Evolutionary conservation across 2,329 filamentous ascomycete genomes (phyloP).

Genomic region (Venturia oleaginea): DNA sequence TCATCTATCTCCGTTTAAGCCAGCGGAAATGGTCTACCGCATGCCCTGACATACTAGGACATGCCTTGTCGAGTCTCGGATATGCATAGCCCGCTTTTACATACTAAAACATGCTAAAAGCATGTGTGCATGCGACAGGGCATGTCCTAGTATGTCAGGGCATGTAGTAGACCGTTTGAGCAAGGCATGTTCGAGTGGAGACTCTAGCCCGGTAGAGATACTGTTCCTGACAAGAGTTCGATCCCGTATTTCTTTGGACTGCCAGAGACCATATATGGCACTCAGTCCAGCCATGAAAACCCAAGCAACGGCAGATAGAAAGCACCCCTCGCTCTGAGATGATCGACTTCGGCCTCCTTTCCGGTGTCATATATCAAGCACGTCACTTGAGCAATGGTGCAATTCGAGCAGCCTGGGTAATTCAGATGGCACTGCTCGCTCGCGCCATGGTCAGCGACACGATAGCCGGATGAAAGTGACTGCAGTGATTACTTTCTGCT

Average conservation of each 20-base stretch:
- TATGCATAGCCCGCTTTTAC: too few species aligned
- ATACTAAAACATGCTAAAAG: too few species aligned
- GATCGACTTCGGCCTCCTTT: constrained; percentile 21
- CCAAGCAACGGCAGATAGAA: constrained; percentile 24
- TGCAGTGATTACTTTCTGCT: constrained; percentile 12
- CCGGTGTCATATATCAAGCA: constrained; percentile 20
- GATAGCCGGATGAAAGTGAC: constrained; percentile 9
- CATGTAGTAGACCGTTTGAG: too few species aligned
- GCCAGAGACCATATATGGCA: constrained; percentile 26
- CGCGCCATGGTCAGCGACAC: not conserved
- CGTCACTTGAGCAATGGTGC: not conserved
- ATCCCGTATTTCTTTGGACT: constrained; percentile 25
- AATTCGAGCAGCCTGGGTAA: constrained; percentile 1
- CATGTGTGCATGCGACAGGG: too few species aligned
- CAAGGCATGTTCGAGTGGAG: too few species aligned
- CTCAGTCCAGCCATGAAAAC: constrained; percentile 27
- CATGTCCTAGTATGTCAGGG: too few species aligned
- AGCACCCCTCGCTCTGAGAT: constrained; percentile 28
- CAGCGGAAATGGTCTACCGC: too few species aligned
- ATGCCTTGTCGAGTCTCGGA: too few species aligned
- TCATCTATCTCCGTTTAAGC: too few species aligned
- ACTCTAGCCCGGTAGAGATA: constrained; percentile 22
- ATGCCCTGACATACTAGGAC: too few species aligned
- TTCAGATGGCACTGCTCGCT: not conserved
- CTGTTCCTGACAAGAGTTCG: constrained; percentile 17